These are phyloP conservation scores for Flaveria robusta DNA, from an alignment of 129 eudicot species.

Conservation along the genomic window DNA sequence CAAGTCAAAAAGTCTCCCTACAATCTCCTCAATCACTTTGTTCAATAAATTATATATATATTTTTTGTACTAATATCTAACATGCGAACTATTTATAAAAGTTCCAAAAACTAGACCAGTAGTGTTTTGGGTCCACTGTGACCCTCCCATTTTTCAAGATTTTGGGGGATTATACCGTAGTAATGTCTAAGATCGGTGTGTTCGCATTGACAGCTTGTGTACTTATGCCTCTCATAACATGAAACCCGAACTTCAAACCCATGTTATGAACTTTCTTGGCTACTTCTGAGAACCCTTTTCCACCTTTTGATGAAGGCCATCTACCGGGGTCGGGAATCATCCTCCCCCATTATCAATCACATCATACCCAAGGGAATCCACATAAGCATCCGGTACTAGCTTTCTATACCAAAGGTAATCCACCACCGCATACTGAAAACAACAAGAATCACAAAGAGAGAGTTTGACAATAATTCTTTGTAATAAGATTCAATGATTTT, in stretches of 20 bases:
- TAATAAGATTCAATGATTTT: neutral
- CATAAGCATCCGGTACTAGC: conserved; percentile 68
- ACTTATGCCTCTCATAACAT: conserved; percentile 97
- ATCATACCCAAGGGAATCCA: conserved; percentile 83
- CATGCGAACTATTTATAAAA: neutral
- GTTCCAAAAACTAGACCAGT: neutral
- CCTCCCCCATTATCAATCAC: conserved; percentile 97
- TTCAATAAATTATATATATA: no score
- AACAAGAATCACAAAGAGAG: conserved; percentile 9
- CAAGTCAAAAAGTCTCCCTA: neutral
- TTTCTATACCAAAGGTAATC: conserved; percentile 98
- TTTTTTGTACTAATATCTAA: no score
- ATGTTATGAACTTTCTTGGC: conserved; percentile 77
- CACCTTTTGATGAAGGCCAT: conserved; percentile 87
- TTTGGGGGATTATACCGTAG: conserved; percentile 57
- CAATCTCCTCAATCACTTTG: no score
- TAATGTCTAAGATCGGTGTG: conserved; percentile 79
- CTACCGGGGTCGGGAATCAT: conserved; percentile 88
- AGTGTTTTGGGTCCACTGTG: neutral
- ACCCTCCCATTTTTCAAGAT: neutral
- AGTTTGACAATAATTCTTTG: neutral
- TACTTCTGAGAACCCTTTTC: conserved; percentile 71
- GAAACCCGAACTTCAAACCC: conserved; percentile 98
- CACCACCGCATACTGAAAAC: conserved; percentile 82
- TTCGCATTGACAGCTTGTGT: conserved; percentile 91